These are phyloP conservation scores for Sporisorium reilianum DNA, from an alignment of 1,284 basidiomycete genomes.

Conservation along the genomic window DNA sequence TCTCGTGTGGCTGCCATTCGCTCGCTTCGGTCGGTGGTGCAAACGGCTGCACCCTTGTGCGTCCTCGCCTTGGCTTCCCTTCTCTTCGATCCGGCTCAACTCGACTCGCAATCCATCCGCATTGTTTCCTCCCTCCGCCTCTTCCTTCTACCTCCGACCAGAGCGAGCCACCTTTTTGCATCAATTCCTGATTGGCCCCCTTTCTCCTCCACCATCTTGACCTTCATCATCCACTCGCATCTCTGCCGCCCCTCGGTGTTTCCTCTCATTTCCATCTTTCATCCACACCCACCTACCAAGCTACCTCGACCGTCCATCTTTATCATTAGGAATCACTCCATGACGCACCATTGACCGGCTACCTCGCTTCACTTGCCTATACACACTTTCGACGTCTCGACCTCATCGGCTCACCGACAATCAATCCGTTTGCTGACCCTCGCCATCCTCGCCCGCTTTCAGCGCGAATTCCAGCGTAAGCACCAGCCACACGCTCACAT, in stretches of 20 bases:
- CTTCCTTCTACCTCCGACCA: neutral
- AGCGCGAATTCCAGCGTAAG: neutral
- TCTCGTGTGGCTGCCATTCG: neutral
- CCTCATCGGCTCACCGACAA: neutral
- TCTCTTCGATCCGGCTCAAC: neutral
- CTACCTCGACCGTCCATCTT: neutral
- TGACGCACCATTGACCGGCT: neutral
- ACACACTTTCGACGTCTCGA: neutral
- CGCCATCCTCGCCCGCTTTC: neutral
- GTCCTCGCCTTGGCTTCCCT: neutral
- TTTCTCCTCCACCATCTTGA: neutral
- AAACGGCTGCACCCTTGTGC: neutral
- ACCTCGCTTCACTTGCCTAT: neutral
- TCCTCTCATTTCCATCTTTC: neutral
- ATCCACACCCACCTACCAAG: no score
- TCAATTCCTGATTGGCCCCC: neutral
- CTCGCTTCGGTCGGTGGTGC: neutral
- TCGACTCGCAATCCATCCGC: neutral
- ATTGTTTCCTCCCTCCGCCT: neutral
- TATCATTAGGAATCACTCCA: neutral
- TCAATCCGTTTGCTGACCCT: neutral
- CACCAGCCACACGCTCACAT: neutral
- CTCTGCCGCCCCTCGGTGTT: neutral
- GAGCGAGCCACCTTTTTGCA: neutral
- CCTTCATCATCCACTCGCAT: constrained; percentile 2